Base-by-base conservation (phyloP, 2,329 filamentous ascomycete genomes). In the Alternaria rosae region DNA sequence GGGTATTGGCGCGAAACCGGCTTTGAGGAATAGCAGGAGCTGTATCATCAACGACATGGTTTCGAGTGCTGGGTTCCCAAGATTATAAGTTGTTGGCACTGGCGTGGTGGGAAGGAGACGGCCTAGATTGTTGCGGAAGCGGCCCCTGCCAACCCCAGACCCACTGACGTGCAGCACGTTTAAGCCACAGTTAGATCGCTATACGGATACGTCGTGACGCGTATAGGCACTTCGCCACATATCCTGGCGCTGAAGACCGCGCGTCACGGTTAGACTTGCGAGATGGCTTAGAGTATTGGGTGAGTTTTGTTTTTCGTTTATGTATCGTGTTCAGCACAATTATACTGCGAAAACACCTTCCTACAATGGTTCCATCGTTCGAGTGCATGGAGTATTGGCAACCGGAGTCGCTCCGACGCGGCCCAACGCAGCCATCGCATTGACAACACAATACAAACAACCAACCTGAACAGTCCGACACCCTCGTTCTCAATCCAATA, bases 121-220 rank as follows among this genome's bases (percentile, higher is more conserved):
- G 56, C 48, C 57, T 63, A 63, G 61, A 47, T 54, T 54, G 54
- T 20, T 25, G 38, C 20, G 13, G 58, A 43, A 32, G 50, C 26
- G 50, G 62, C 51, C 50, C 54, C 44, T 53, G 47, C 23, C 53
- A 55, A 50, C 48, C 58, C 58, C 58, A 57, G 58, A 54, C 58
- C 58, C 56, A 62, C 61, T 51, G 51, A 30, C 30, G 54, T 53
- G 59, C 54, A 52, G 43, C 17, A 23, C 35, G 35, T 48, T 38
- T 54, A 30, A 44, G 56, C 60, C 60, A 62, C 56, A 32, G 50
- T 56, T 50, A 60, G 26, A 28, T 50, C 32, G 42, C 44, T 54
- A 42, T 44, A 52, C 45, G 53, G 47, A 57, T 47, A 57, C 52
- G n/a, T n/a, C n/a, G n/a, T n/a, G n/a, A n/a, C n/a, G 58, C 44